These are phyloP conservation scores for Dioscorea alata DNA, from an alignment of 106 monocot genomes.

Conservation along the genomic window DNA sequence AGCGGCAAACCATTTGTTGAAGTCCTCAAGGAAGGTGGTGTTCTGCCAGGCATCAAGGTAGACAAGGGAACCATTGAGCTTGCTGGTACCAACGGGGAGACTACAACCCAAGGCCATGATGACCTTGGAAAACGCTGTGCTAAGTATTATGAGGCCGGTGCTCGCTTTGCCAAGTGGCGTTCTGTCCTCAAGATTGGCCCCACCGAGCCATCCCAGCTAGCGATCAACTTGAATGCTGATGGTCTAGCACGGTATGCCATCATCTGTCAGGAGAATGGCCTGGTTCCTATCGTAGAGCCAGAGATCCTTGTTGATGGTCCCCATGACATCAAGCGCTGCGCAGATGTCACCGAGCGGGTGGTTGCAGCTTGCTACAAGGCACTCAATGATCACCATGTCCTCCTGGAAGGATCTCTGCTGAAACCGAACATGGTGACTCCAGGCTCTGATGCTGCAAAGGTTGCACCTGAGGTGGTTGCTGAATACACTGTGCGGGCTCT, in stretches of 20 bases:
- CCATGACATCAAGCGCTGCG: slow-evolving; percentile 1
- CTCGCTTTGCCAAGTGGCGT: slow-evolving; percentile 7
- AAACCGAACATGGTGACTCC: slow-evolving; percentile 5
- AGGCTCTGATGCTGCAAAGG: slow-evolving; percentile 4
- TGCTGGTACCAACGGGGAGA: slow-evolving; percentile 5
- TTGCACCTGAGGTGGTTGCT: slow-evolving; percentile 12
- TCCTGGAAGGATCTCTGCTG: slow-evolving; percentile 1
- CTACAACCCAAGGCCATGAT: slow-evolving; percentile 1
- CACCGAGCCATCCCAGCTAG: not conserved
- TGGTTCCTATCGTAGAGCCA: not conserved
- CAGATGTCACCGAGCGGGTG: slow-evolving; percentile 1
- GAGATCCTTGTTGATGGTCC: slow-evolving; percentile 4
- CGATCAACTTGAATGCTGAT: not conserved
- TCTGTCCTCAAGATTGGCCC: slow-evolving; percentile 3
- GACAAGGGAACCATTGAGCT: slow-evolving; percentile 7
- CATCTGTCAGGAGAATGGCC: slow-evolving; percentile 5
- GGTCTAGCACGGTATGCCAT: slow-evolving; percentile 1
- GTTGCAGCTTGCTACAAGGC: slow-evolving; percentile 7
- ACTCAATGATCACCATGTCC: slow-evolving; percentile 6
- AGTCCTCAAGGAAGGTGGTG: slow-evolving; percentile 2
- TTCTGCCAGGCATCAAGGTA: slow-evolving; percentile 3
- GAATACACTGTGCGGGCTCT: slow-evolving; percentile 17
- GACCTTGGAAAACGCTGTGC: slow-evolving; percentile 5
- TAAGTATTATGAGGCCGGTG: not conserved
- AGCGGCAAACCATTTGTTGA: slow-evolving; percentile 1